Evolutionary conservation across 208 protist genomes (phyloP).

Genomic region (Leishmania guyanensis): DNA sequence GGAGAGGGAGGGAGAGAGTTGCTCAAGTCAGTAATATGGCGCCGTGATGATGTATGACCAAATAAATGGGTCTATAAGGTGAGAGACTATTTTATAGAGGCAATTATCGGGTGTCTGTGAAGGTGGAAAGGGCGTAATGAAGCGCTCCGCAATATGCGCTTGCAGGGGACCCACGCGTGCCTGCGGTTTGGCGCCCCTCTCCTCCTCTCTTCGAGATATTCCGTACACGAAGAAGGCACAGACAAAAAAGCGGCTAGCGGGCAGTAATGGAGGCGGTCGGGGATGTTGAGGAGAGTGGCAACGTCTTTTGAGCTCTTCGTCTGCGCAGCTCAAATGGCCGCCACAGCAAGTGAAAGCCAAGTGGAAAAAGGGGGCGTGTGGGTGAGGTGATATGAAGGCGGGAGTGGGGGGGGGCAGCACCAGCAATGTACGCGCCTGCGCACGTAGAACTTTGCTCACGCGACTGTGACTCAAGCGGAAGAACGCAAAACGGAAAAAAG

Average conservation of each 20-base stretch:
- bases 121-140: background rate
- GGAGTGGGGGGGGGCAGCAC: background rate
- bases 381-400: background rate
- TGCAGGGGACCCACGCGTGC: background rate
- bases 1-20: constrained; percentile 12
- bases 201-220: background rate
- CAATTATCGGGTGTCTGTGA: background rate
- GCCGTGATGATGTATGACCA: background rate
- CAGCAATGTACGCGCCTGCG: background rate
- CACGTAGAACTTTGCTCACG: background rate
- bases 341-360: background rate
- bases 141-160: background rate
- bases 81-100: background rate
- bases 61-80: background rate
- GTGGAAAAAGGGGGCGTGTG: background rate
- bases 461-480: background rate
- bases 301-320: background rate
- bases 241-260: background rate
- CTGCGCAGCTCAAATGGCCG: background rate
- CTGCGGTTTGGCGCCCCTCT: background rate
- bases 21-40: background rate
- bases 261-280: background rate
- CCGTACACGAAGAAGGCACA: background rate
- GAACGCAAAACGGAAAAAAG: background rate
- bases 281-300: background rate